Evolutionary conservation across 306 rosid species (phyloP).

Genomic region (Hippophae rhamnoides): DNA sequence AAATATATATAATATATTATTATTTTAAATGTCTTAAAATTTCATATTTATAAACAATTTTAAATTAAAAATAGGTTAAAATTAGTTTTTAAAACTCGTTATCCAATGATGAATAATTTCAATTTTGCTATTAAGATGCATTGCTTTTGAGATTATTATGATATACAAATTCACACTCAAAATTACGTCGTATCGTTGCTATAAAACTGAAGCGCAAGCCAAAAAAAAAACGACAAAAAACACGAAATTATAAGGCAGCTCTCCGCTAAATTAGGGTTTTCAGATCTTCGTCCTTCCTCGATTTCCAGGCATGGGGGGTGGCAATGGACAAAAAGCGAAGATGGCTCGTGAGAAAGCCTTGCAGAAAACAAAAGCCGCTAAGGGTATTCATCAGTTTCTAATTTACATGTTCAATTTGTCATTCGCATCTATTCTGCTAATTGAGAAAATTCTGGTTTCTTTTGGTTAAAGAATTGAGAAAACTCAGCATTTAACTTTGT

Average conservation of each 20-base stretch:
- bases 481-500: background rate
- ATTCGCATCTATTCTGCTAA: background rate
- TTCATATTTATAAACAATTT: too few species aligned
- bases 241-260: background rate
- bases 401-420: background rate
- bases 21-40: too few species aligned
- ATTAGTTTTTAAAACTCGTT: too few species aligned
- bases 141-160: too few species aligned
- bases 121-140: too few species aligned
- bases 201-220: background rate
- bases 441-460: background rate
- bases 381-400: constrained; percentile 21
- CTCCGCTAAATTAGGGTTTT: constrained; percentile 40
- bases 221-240: background rate
- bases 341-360: constrained; percentile 48
- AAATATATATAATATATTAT: too few species aligned
- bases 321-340: constrained; percentile 45
- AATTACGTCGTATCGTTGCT: background rate
- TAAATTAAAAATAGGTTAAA: too few species aligned
- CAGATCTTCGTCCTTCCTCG: constrained; percentile 22
- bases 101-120: too few species aligned
- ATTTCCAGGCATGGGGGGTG: constrained; percentile 41
- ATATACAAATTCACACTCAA: too few species aligned
- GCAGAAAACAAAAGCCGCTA: constrained; percentile 37
- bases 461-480: background rate